Evolutionary conservation across 495 filamentous ascomycete genomes (phyloP), one percentile per base, ranked within the genome.

Genomic region (Hypoxylon lenormandii): DNA sequence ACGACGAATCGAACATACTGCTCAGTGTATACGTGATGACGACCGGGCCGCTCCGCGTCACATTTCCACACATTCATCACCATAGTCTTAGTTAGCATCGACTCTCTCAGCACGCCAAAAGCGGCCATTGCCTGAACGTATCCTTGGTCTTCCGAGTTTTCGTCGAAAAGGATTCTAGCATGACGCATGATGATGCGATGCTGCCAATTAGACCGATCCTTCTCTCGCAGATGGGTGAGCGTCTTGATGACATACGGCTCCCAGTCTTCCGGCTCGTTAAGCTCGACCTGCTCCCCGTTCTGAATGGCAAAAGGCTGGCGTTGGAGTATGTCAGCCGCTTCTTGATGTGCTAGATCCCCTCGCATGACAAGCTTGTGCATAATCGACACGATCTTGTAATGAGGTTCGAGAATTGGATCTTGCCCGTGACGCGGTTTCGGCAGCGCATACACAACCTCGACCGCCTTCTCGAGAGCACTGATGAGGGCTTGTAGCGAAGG

Each of bases 141-240:
- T 36, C 53, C 60, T 13, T 72, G 69, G 15, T 76, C 75, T 28
- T 75, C 55, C 15, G 72, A 69, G 40, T 77, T 64, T 30, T 77
- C 75, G 23, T 84, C 77, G 70, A 91, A 96, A 22, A 94, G 80
- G 49, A 97, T 86, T 69, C 88, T 87, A 8, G 93, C 93, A 67
- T 84, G 88, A 33, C 93, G 88, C 48, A 87, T 86, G 65, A 91
- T 90, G 81, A 99, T 92, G 1, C 95, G 90, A 72, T 99, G 95
- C 75, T 99, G 95, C 95, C 95, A 99, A 72, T 96, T 93, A 3
- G 91, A 89, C 79, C 97, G 97, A 73, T 99, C 95, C 19, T 92
- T 92, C 48, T 86, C 87, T 62, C 92, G 90, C 53, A 98, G 84
- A 50, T 86, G 85, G 53, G 87, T 89, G 48, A 98, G 79, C 2